Evolutionary conservation across 805 yeast species (phyloP), one percentile per base, ranked within the genome.

Genomic region (Lipomyces orientalis): DNA sequence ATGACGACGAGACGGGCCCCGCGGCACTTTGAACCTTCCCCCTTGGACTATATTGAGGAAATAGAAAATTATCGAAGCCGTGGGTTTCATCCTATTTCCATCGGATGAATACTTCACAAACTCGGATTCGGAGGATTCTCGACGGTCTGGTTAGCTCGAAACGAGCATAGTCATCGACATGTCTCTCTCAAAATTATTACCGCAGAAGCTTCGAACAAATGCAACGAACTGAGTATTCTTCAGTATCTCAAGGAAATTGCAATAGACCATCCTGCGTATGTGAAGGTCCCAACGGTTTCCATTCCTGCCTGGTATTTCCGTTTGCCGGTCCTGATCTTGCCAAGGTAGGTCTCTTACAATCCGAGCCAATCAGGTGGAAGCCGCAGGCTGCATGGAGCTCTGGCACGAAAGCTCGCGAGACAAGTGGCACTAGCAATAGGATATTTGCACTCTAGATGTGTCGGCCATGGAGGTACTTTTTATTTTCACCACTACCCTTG

Each of bases 81-180:
- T 29, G 99, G 99, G 0, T 95, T 95, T 77, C 98, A 94, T 76
- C 97, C 98, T 0, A 94, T 96, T 10, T 87, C 80, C 71, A 87
- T 92, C 60, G 98, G 98, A 4, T 83, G 88, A 1, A 79, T 95
- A 59, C 93, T 91, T 37, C 86, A 98, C 68, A 95, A 95, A 76
- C 82, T 95, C 3, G 99, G 99, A 0, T 95, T 99, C 99, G 99
- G 99, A 39, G 98, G 95, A 79, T 95, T 95, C 76, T 89, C 96
- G 34, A 95, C 97, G 0, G 98, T 91, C 25, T 93, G 97, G 98
- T 81, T 91, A 34, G 98, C 97, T 3, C 82, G 81, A 61, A 88
- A 86, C 66, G 70, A 65, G n/a, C 16, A 1, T 19, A 61, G 61
- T 62, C 81, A 83, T 64, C 80, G 85, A 60, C 97, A 90, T 76